Base-by-base conservation (phyloP, 169 alveolate genomes). In the Cryptosporidium baileyi region DNA sequence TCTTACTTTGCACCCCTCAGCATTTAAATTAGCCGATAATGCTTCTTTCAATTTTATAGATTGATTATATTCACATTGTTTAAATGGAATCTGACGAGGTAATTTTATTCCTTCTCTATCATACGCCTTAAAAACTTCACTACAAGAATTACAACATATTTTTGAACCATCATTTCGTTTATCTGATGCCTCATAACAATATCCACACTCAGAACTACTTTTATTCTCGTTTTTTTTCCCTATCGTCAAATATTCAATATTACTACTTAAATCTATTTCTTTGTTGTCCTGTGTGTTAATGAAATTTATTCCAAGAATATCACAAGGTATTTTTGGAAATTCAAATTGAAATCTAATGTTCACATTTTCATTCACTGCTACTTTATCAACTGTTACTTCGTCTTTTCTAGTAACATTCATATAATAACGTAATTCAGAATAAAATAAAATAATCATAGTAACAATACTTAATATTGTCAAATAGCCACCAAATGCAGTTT, bases 401-500 rank as follows among this genome's bases (percentile, higher is more conserved):
- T 74, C 85, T 19, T 74, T 74, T 57, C 85, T 74, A 0, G 65
- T 52, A 7, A 74, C 43, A 8, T 17, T 74, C 28, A 74, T 52
- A 40, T 74, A 74, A 74, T 74, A 74, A 15, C 59, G 52, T 26
- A 74, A 57, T 57, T 74, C 85, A 24, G 85, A 74, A 41, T 74
- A 74, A 74, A 74, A 74, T 34, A 74, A 43, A 34, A 57, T 36
- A 9, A 74, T 40, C 60, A 74, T 74, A 22, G 54, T 54, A 17
- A 74, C 26, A 3, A 59, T 74, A 34, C 85, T 74, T 51, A 74
- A 57, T 19, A 74, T 57, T 22, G 85, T 74, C 19, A 74, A 24
- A 28, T 74, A 74, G 17, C 85, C 85, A 8, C 85, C 85, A 74
- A 74, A 74, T 74, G 85, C 85, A 4, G 85, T 74, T 74, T 74